These are phyloP conservation scores for Kitagawia praeruptora DNA, from an alignment of 129 eudicot genomes.

Conservation along the genomic window DNA sequence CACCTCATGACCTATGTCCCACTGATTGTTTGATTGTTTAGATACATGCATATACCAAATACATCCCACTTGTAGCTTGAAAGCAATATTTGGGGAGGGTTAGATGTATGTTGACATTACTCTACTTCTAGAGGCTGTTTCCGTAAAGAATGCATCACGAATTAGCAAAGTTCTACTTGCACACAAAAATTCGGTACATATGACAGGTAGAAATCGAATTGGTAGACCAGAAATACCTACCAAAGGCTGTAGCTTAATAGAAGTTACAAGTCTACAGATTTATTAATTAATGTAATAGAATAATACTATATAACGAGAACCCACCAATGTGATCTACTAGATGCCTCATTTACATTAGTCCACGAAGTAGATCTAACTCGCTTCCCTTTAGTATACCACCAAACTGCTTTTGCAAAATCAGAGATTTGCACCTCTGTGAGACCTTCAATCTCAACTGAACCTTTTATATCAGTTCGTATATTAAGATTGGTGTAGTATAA, in stretches of 20 bases:
- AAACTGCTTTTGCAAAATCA: conserved; percentile 52
- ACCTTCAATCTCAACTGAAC: no score
- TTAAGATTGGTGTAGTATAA: no score
- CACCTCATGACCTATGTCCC: not conserved
- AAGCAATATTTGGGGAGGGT: not conserved
- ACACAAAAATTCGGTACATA: no score
- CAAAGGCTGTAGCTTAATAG: no score
- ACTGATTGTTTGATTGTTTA: no score
- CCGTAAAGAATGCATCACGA: not conserved
- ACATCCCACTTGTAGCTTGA: no score
- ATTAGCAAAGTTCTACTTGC: no score
- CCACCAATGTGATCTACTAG: conserved; percentile 82
- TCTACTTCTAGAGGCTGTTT: not conserved
- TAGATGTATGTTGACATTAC: not conserved
- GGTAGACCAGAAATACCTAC: no score
- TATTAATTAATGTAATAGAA: not conserved
- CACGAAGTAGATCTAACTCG: conserved; percentile 66
- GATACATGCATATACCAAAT: not conserved
- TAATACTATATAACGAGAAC: conserved; percentile 2
- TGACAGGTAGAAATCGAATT: no score
- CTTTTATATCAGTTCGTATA: no score
- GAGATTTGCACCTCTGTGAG: no score
- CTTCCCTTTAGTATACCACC: conserved; percentile 62
- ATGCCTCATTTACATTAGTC: conserved; percentile 64
- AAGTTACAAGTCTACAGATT: no score